Evolutionary conservation across 148 eudicot species (phyloP).

Genomic region (Rhododendron simsii): DNA sequence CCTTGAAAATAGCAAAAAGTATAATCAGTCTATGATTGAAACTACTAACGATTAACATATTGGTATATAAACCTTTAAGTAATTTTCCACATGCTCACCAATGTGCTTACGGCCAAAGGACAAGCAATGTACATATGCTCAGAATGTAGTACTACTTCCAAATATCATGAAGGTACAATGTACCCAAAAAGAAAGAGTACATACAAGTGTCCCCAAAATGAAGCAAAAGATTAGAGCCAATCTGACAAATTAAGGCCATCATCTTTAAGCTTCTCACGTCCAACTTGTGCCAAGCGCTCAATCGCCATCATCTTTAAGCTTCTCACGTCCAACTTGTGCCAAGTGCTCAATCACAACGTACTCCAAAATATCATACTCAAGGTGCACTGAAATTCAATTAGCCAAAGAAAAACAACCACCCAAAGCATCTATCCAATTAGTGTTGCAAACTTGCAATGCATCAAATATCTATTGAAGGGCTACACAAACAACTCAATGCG

Average conservation of each 20-base stretch:
- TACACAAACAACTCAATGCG: background rate
- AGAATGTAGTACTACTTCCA: background rate
- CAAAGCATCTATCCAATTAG: background rate
- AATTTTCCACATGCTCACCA: background rate
- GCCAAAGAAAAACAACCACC: background rate
- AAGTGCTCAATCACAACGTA: too few relatives aligned
- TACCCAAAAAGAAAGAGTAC: conserved; percentile 23
- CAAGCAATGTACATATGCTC: background rate
- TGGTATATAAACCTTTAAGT: background rate
- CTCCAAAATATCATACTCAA: too few relatives aligned
- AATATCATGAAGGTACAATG: background rate
- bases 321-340: conserved; percentile 77
- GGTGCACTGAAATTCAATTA: conserved; percentile 16
- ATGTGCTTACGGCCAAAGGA: background rate
- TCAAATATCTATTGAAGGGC: background rate
- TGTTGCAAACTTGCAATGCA: background rate
- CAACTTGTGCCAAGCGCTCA: conserved; percentile 86
- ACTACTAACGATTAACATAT: background rate
- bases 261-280: conserved; percentile 93
- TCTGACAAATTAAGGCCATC: conserved; percentile 98
- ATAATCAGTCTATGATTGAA: background rate
- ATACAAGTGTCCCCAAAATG: conserved; percentile 99
- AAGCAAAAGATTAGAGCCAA: conserved; percentile 97
- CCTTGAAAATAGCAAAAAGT: too few relatives aligned
- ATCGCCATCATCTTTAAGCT: conserved; percentile 94